Evolutionary conservation across 2,329 filamentous ascomycete species (phyloP), one percentile per base, ranked within the genome.

Genomic region (Penicillium sp.): DNA sequence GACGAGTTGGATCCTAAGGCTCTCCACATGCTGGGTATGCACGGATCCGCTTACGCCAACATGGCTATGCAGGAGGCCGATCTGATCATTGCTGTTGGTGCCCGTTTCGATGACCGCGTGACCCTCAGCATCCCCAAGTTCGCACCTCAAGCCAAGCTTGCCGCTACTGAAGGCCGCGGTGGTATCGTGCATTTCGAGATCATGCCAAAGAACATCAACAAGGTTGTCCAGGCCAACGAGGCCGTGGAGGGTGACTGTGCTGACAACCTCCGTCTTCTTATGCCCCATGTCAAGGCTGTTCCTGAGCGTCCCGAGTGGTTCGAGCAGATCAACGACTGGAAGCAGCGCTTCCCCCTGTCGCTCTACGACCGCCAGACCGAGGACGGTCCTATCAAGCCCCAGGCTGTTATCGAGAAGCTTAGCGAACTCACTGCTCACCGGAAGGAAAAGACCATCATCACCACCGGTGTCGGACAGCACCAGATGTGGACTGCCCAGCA

Each of bases 181-280:
- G 94, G 94, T 69, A 97, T 99, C 68, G 85, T 97, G 16, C 93
- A 99, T 76, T 97, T 97, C 69, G 93, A 97, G 74, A 93, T 99
- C 69, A 89, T 97, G 88, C 93, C 94, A 67, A 99, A 99, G 87
- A 97, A 99, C 81, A 97, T 97, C 79, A 97, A 97, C 86, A 99
- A 97, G 84, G 92, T 97, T 40, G 89, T 99, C 14, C 91, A 97
- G 78, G 92, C 93, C 8, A 97, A 90, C 40, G 92, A 97, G 78
- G 93, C 94, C 44, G 88, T 97, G 18, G 93, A 96, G 77, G 94
- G 94, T 57, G 93, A 97, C 70, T 90, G 96, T 31, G 86, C 87
- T 3, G 79, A 86, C 18, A 97, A 96, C 75, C 80, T 97, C 34
- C 81, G 81, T 50, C 78, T 84, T 31, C 86, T 97, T 50, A 69